phyloP scores from a whole-genome alignment of 2,329 filamentous ascomycete genomes.

The Polytolypa hystricis region DNA sequence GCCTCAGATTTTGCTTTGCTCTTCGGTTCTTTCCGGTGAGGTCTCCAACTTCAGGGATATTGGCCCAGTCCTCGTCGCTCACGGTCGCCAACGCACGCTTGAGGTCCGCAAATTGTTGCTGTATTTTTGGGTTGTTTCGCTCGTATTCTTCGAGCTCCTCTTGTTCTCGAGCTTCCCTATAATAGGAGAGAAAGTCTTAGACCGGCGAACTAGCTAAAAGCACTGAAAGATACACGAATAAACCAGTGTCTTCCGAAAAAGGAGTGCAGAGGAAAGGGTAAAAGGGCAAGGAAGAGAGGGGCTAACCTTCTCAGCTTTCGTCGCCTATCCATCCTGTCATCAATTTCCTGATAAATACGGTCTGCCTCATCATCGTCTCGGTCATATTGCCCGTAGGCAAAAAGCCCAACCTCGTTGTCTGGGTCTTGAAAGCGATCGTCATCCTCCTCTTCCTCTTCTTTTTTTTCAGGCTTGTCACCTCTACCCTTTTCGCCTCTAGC shows the following conservation, averaged over 20 bases:
- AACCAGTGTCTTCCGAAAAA: slow-evolving; percentile 46
- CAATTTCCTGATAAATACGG: slow-evolving; percentile 86
- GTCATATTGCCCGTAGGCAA: slow-evolving; percentile 91
- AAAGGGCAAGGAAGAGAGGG: slow-evolving; percentile 12
- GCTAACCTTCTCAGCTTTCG: slow-evolving; percentile 76
- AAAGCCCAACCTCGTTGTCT: slow-evolving; percentile 91
- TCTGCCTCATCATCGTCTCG: slow-evolving; percentile 97
- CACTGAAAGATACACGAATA: slow-evolving; percentile 50
- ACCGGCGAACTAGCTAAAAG: slow-evolving; percentile 71
- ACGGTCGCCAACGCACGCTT: slow-evolving; percentile 83
- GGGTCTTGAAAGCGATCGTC: slow-evolving; percentile 86
- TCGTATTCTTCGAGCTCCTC: slow-evolving; percentile 92
- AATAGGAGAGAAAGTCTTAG: slow-evolving; percentile 44
- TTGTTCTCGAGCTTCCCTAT: slow-evolving; percentile 87
- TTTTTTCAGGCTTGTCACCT: slow-evolving; percentile 23
- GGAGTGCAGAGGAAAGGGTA: slow-evolving; percentile 13
- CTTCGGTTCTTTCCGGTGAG: slow-evolving; percentile 88
- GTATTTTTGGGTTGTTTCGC: slow-evolving; percentile 93
- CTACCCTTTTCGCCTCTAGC: slow-evolving; percentile 48
- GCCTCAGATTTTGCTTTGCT: slow-evolving; percentile 67
- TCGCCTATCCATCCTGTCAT: slow-evolving; percentile 91
- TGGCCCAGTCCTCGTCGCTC: slow-evolving; percentile 93
- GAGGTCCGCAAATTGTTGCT: slow-evolving; percentile 92
- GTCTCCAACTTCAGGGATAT: slow-evolving; percentile 88
- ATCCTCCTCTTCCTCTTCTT: slow-evolving; percentile 62